A percentile compares a stretch with the other conserved stretches of the same genome.
phyloP scores from a whole-genome alignment of 169 alveolate genomes.

The Plasmodium gaboni region DNA sequence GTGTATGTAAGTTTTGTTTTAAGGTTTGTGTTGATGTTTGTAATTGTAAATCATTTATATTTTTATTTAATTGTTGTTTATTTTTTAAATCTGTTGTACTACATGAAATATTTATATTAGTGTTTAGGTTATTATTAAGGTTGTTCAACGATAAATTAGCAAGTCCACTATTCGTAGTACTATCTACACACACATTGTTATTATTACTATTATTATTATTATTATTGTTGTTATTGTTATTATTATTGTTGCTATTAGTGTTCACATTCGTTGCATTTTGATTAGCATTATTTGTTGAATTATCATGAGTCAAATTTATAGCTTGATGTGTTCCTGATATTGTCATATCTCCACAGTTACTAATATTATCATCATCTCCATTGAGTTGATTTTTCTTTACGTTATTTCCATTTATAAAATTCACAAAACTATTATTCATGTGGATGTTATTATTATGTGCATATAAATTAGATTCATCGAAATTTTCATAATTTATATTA shows the following conservation, averaged over 20 bases:
- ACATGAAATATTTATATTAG: constrained; percentile 32
- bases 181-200: constrained; percentile 10
- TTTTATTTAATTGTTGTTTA: constrained; percentile 60
- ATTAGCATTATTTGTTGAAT: constrained; percentile 24
- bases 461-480: constrained; percentile 61
- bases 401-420: constrained; percentile 37
- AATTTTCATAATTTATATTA: constrained; percentile 60
- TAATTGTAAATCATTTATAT: constrained; percentile 44
- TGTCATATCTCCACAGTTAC: constrained; percentile 64
- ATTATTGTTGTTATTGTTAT: too few relatives aligned
- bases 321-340: constrained; percentile 48
- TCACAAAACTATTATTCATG: constrained; percentile 59
- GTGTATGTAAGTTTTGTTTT: constrained; percentile 24
- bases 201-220: too few relatives aligned
- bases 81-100: constrained; percentile 40
- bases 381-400: constrained; percentile 60
- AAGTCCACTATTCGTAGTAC: constrained; percentile 34
- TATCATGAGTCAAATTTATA: constrained; percentile 29
- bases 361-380: constrained; percentile 54
- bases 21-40: constrained; percentile 27
- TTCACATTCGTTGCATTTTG: constrained; percentile 40
- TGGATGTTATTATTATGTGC: constrained; percentile 53
- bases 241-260: too few relatives aligned
- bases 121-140: constrained; percentile 24
- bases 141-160: constrained; percentile 41